Evolutionary conservation across 352 stramenopile species (phyloP).

Genomic region (Sclerospora graminicola): DNA sequence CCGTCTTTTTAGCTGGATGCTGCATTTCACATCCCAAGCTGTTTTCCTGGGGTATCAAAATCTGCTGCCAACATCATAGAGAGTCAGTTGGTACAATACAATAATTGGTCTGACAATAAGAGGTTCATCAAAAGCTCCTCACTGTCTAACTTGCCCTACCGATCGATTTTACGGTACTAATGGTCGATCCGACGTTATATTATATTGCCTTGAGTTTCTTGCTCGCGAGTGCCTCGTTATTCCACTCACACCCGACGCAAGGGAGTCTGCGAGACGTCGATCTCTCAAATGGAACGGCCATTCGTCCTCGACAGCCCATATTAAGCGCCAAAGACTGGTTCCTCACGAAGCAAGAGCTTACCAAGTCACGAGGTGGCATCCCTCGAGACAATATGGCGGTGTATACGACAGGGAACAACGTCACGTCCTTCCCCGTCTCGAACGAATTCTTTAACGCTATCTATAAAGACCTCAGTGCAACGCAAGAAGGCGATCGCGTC

Average conservation of each 20-base stretch:
- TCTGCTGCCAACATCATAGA: no score
- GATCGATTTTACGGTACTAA: no score
- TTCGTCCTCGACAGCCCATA: not conserved
- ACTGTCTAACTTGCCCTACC: no score
- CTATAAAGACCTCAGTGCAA: slow-evolving; percentile 22
- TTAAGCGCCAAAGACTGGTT: not conserved
- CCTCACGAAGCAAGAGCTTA: not conserved
- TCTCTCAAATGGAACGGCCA: not conserved
- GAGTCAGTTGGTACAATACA: no score
- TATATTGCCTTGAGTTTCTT: no score
- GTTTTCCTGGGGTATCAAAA: no score
- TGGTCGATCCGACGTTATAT: no score
- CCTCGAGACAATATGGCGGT: slow-evolving; percentile 18
- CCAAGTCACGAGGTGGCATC: not conserved
- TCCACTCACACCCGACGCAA: not conserved
- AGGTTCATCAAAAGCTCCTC: no score
- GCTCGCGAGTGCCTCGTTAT: no score
- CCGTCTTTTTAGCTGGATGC: no score
- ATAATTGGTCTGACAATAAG: no score
- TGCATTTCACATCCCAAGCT: no score
- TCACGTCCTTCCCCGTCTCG: slow-evolving; percentile 22
- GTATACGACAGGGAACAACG: slow-evolving; percentile 22
- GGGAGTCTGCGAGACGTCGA: not conserved
- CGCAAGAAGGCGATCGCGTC: slow-evolving; percentile 12
- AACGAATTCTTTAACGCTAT: slow-evolving; percentile 29